These are phyloP conservation scores for Telopea speciosissima DNA, from an alignment of 177 flowering plant genomes.

Conservation along the genomic window DNA sequence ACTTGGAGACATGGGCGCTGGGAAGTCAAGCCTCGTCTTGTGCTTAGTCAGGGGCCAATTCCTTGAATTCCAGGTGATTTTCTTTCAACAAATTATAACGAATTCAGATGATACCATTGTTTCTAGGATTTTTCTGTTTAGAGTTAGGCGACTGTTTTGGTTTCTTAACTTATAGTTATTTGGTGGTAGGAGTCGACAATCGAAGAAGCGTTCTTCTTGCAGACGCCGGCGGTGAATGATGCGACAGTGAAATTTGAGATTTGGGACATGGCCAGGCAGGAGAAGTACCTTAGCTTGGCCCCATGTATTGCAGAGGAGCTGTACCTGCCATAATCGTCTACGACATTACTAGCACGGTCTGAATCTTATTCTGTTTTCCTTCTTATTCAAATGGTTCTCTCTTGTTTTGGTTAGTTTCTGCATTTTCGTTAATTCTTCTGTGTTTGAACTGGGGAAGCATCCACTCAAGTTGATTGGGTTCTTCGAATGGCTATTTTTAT, in stretches of 20 bases:
- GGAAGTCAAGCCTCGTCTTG: slow-evolving; percentile 74
- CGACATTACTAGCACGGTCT: slow-evolving; percentile 59
- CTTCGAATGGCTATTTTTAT: not conserved
- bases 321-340: slow-evolving; percentile 80
- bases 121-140: not conserved
- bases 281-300: slow-evolving; percentile 87
- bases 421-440: too few relatives aligned
- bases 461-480: not conserved
- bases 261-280: slow-evolving; percentile 92
- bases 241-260: slow-evolving; percentile 77
- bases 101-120: not conserved
- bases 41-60: slow-evolving; percentile 82
- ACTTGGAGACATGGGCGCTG: slow-evolving; percentile 90
- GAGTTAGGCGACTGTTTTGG: slow-evolving; percentile 4
- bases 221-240: slow-evolving; percentile 57
- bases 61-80: slow-evolving; percentile 60
- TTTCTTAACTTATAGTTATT: not conserved
- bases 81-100: not conserved
- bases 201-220: slow-evolving; percentile 83
- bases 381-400: not conserved
- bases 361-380: slow-evolving; percentile 4
- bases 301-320: slow-evolving; percentile 89
- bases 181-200: slow-evolving; percentile 70
- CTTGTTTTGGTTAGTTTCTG: too few relatives aligned
- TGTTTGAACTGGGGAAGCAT: not conserved